A percentile compares a stretch with the other conserved stretches of the same genome.
These are phyloP conservation scores for Vanderwaltozyma verrucispora DNA, from an alignment of 805 yeast species.

Conservation along the genomic window DNA sequence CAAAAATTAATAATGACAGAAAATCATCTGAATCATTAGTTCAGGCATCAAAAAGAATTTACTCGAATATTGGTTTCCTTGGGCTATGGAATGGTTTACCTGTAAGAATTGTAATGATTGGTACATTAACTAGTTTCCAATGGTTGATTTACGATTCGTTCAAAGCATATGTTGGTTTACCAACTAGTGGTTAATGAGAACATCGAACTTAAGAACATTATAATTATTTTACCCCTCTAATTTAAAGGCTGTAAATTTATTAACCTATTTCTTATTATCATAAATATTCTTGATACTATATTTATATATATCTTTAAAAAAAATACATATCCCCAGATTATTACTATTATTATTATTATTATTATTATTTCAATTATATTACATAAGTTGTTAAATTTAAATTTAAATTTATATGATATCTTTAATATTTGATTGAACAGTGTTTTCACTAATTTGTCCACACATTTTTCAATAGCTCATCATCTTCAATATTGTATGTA, in stretches of 20 bases:
- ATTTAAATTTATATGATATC: not conserved
- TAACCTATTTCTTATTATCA: too few species aligned
- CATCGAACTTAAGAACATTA: too few species aligned
- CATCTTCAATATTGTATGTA: conserved; percentile 37
- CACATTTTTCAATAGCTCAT: conserved; percentile 57
- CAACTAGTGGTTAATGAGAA: conserved; percentile 91
- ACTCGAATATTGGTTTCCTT: conserved; percentile 69
- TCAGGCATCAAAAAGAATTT: conserved; percentile 62
- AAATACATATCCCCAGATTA: too few species aligned
- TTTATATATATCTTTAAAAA: too few species aligned
- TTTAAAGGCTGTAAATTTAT: too few species aligned
- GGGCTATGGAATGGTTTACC: conserved; percentile 96
- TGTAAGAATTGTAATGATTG: conserved; percentile 92
- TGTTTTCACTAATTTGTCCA: conserved; percentile 35
- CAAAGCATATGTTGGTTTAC: conserved; percentile 89
- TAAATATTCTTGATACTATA: too few species aligned
- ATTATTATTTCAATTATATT: not conserved
- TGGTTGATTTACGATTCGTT: conserved; percentile 96
- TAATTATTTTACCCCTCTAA: too few species aligned
- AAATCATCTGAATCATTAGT: conserved; percentile 57
- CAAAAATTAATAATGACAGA: conserved; percentile 69
- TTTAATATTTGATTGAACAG: too few species aligned
- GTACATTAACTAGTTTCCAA: conserved; percentile 94
- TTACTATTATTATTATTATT: too few species aligned
- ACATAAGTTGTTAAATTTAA: conserved; percentile 4